A percentile compares a stretch with the other conserved stretches of the same genome.
phyloP scores from a whole-genome alignment of 768 basidiomycete genomes.

The Tylopilus plumbeoviolaceoides region DNA sequence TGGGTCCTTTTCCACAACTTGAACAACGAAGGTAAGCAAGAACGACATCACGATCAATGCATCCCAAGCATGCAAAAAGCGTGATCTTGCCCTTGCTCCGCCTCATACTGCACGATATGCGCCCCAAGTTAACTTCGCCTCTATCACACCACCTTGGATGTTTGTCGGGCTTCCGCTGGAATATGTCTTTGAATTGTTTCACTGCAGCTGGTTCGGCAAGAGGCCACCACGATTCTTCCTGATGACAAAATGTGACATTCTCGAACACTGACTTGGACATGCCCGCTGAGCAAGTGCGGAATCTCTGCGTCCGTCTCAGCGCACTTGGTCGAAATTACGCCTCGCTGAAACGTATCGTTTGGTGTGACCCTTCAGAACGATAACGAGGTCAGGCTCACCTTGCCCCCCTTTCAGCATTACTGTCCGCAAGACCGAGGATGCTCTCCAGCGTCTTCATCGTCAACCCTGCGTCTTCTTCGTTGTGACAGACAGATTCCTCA shows the following conservation, averaged over 20 bases:
- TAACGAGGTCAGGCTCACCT: slow-evolving; percentile 44
- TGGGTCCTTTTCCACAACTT: too few species aligned
- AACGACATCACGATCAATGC: too few species aligned
- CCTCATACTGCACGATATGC: too few species aligned
- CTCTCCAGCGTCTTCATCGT: slow-evolving; percentile 98
- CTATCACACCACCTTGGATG: too few species aligned
- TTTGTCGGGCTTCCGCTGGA: slow-evolving; percentile 31
- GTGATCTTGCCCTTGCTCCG: too few species aligned
- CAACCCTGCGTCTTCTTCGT: slow-evolving; percentile 91
- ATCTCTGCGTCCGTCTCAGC: slow-evolving; percentile 96
- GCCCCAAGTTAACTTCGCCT: too few species aligned
- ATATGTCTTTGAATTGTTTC: slow-evolving; percentile 99
- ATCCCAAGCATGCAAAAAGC: too few species aligned
- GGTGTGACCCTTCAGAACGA: background rate
- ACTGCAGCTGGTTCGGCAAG: slow-evolving; percentile 83
- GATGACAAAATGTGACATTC: slow-evolving; percentile 99
- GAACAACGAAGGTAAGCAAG: too few species aligned
- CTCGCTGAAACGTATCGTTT: slow-evolving; percentile 49
- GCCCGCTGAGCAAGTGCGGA: slow-evolving; percentile 84
- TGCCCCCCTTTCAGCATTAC: slow-evolving; percentile 60
- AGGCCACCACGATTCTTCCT: slow-evolving; percentile 99
- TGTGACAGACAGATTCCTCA: slow-evolving; percentile 87
- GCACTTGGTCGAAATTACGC: slow-evolving; percentile 93
- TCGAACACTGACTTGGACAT: slow-evolving; percentile 98
- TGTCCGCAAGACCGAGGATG: slow-evolving; percentile 72